Percentiles rank a stretch among this genome's conserved stretches.
phyloP scores from a whole-genome alignment of 208 protist species.

The Wallacemonas sp. region DNA sequence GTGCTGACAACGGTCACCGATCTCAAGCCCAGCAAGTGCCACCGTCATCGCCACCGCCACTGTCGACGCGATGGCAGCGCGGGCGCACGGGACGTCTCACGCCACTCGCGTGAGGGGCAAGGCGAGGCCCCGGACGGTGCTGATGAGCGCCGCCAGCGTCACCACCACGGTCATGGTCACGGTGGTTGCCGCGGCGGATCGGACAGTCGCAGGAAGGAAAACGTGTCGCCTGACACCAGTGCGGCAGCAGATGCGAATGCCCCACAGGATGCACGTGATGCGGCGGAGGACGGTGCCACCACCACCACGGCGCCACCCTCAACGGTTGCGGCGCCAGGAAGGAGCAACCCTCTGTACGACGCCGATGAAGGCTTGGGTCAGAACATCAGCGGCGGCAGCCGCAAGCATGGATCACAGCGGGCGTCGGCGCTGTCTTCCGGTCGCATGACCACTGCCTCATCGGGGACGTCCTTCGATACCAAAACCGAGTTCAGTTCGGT shows the following conservation, averaged over 20 bases:
- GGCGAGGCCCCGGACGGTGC: background rate
- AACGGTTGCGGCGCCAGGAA: background rate
- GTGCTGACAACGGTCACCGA: slow-evolving; percentile 8
- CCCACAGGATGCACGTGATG: too few species aligned
- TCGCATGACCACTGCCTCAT: too few species aligned
- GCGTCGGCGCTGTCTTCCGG: too few species aligned
- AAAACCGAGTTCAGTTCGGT: background rate
- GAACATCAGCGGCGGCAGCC: background rate
- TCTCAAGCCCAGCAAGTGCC: background rate
- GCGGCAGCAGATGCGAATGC: too few species aligned
- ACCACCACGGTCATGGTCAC: background rate
- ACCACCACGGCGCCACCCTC: background rate
- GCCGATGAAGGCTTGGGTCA: background rate
- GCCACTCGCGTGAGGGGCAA: background rate
- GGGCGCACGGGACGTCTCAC: too few species aligned
- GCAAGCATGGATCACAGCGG: too few species aligned
- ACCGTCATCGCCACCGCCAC: background rate
- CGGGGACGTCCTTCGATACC: background rate
- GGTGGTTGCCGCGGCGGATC: background rate
- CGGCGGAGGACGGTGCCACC: too few species aligned
- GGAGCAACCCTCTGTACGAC: slow-evolving; percentile 2
- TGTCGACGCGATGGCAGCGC: too few species aligned
- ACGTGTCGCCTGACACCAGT: too few species aligned
- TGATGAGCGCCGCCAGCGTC: background rate
- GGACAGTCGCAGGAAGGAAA: too few species aligned